These are phyloP conservation scores for Euphrasia confusa DNA, from an alignment of 257 asterid genomes.

Conservation along the genomic window DNA sequence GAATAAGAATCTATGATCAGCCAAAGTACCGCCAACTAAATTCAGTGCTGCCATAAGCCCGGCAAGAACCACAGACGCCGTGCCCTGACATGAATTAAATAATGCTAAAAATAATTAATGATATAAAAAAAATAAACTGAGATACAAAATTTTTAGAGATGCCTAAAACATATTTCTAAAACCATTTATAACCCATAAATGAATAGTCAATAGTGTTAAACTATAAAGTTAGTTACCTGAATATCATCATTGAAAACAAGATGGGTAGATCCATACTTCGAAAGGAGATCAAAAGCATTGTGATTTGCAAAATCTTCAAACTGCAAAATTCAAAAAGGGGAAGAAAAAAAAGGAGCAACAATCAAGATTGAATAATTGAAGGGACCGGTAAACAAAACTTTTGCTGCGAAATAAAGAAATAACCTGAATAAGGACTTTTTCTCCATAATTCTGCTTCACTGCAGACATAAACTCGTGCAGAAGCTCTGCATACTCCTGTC, in stretches of 20 bases:
- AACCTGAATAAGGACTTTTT: slow-evolving; percentile 92
- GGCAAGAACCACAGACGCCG: slow-evolving; percentile 94
- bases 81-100: slow-evolving; percentile 50
- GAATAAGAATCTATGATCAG: slow-evolving; percentile 82
- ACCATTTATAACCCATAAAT: not conserved
- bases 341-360: slow-evolving; percentile 18
- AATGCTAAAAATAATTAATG: not conserved
- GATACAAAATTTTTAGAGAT: not conserved
- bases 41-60: slow-evolving; percentile 80
- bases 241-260: slow-evolving; percentile 95
- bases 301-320: slow-evolving; percentile 98
- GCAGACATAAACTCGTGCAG: slow-evolving; percentile 83
- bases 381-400: not conserved
- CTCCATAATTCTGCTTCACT: slow-evolving; percentile 86
- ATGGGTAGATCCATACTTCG: slow-evolving; percentile 80
- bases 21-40: slow-evolving; percentile 76
- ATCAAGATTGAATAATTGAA: slow-evolving; percentile 17
- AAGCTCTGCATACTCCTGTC: slow-evolving; percentile 86
- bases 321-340: slow-evolving; percentile 33
- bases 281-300: slow-evolving; percentile 94
- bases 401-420: slow-evolving; percentile 6
- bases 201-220: not conserved
- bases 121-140: not conserved
- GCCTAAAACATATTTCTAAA: not conserved
- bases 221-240: slow-evolving; percentile 43